Conservation (phyloP, 768 basidiomycete genomes). For the Lactifluus piperatus region DNA sequence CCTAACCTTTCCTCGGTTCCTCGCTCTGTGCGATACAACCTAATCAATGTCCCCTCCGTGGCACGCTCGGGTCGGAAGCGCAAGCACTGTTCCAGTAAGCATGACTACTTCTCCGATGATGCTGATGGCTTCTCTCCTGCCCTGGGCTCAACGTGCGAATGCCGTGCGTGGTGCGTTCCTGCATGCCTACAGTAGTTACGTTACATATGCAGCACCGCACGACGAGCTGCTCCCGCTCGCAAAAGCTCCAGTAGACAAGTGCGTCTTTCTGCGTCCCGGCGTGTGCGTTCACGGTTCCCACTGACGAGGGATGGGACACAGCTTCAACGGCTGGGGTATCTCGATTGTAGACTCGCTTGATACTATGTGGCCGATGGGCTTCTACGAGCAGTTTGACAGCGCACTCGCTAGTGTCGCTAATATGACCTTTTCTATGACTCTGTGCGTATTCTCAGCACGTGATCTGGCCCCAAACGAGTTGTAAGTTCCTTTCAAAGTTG, state of each 20-base stretch:
- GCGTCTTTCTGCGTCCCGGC: constrained; percentile 19
- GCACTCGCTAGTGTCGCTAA: constrained; percentile 47
- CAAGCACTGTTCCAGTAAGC: too few species aligned
- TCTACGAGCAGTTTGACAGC: constrained; percentile 59
- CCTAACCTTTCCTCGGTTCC: too few species aligned
- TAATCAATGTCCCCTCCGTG: too few species aligned
- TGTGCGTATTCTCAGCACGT: constrained; percentile 24
- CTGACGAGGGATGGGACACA: constrained; percentile 22
- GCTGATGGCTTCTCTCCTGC: too few species aligned
- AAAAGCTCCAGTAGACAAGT: constrained; percentile 44
- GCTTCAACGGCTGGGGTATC: constrained; percentile 77
- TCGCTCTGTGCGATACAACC: too few species aligned
- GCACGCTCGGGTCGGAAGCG: too few species aligned
- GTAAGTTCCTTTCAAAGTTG: too few species aligned
- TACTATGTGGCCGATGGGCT: constrained; percentile 75
- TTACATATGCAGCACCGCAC: constrained; percentile 45
- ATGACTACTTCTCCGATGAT: too few species aligned
- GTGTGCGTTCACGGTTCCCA: background rate
- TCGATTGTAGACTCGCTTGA: constrained; percentile 78
- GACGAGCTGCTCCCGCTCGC: constrained; percentile 56
- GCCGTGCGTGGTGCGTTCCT: constrained; percentile 54
- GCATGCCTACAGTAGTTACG: constrained; percentile 61
- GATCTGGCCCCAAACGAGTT: too few species aligned
- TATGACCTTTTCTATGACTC: constrained; percentile 41
- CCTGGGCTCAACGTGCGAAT: constrained; percentile 47